Base-by-base conservation (phyloP, 164 flowering plant species). In the Akebia trifoliata region DNA sequence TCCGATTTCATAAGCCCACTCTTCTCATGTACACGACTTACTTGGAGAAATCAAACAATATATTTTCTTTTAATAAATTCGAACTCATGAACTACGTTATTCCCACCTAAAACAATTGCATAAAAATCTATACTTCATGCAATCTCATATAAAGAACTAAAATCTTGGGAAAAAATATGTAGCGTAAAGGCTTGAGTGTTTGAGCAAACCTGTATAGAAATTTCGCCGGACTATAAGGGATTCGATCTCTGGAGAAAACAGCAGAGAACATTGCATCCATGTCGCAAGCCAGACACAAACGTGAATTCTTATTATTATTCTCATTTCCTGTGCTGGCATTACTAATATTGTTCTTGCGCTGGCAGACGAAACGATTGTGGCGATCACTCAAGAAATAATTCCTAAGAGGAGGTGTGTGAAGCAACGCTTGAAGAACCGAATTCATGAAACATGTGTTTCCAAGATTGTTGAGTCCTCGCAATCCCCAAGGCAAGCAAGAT, bases 401-500 rank as follows among this genome's bases (percentile, higher is more conserved):
- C 69, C 96, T 65, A 62, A 92, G 50, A 1, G 96, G 98, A 26
- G 96, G 95, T 1, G 96, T 81, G 43, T 88, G 98, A 8, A 92
- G 76, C 74, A 92, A 72, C 3, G 94, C 98, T 60, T 92, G 98
- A 63, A 92, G 64, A 8, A 92, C 93, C 0, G 98, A 92, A 68
- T 88, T 92, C 96, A 92, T 85, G 49, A 88, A 92, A 68, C 96
- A 92, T 1, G 96, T 92, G 59, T 78, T 92, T 4, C 98, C 96
- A 24, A 88, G 67, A 66, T 92, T 92, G 60, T 81, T 86, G 18
- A 92, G 63, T 2, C 98, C 98, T 37, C 94, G 61, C 68, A 91
- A 61, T 11, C 97, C 97, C 78, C 78, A 65, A 0, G 91, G 90
- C 57, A 64, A 45, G 21, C 49, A 17, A n/a, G 45, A 47, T 7